These are phyloP conservation scores for Jaltomata sinuosa DNA, from an alignment of 257 asterid genomes.

Conservation along the genomic window DNA sequence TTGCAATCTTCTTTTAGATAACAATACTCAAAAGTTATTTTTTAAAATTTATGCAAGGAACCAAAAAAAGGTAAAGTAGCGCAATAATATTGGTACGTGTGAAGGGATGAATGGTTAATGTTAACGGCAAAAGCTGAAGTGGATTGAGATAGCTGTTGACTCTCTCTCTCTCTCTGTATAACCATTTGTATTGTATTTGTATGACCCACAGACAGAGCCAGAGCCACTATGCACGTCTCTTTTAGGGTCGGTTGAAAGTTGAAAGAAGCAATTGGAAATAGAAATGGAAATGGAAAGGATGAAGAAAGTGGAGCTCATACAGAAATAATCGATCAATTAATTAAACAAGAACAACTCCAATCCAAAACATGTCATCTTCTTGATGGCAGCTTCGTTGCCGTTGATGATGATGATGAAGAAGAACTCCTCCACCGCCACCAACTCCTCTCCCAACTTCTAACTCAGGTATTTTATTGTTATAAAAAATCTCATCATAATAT, in stretches of 20 bases:
- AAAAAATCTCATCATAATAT: background rate
- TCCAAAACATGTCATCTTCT: slow-evolving; percentile 2
- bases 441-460: slow-evolving; percentile 22
- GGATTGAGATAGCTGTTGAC: background rate
- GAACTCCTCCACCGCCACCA: slow-evolving; percentile 3
- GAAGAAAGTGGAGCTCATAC: slow-evolving; percentile 23
- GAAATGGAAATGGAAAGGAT: slow-evolving; percentile 18
- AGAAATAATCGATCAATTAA: slow-evolving; percentile 20
- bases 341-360: slow-evolving; percentile 17
- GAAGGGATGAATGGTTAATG: background rate
- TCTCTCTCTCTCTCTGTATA: background rate
- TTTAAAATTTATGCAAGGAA: too few species aligned
- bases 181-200: background rate
- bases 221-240: background rate
- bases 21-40: too few species aligned
- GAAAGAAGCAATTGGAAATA: background rate
- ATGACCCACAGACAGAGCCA: background rate
- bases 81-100: background rate
- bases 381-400: slow-evolving; percentile 3
- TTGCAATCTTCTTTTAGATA: too few species aligned
- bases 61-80: too few species aligned
- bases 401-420: background rate
- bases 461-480: slow-evolving; percentile 25
- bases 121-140: background rate
- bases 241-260: background rate